These are phyloP conservation scores for Melaleuca quinquenervia DNA, from an alignment of 345 rosid species.

Conservation along the genomic window DNA sequence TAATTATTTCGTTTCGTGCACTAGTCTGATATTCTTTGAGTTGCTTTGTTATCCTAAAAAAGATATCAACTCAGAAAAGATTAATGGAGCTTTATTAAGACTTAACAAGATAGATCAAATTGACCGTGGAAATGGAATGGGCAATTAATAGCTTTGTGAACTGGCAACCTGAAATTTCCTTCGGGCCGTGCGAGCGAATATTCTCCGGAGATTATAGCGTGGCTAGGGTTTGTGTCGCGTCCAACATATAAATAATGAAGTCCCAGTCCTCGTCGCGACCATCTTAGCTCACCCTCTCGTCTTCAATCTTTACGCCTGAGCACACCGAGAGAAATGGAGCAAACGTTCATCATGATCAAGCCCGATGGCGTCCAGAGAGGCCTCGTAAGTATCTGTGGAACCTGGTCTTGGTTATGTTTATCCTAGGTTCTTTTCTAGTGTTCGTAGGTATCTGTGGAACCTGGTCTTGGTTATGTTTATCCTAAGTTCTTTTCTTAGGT, in stretches of 20 bases:
- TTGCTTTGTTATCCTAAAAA: too few species aligned
- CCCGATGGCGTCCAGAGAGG: constrained; percentile 97
- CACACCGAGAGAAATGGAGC: constrained; percentile 40
- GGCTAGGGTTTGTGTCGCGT: background rate
- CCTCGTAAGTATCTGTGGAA: constrained; percentile 30
- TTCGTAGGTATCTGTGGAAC: background rate
- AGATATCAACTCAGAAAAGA: background rate
- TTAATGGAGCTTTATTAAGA: background rate
- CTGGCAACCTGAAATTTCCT: background rate
- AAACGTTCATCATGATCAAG: constrained; percentile 95
- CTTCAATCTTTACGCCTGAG: background rate
- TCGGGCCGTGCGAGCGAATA: background rate
- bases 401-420: background rate
- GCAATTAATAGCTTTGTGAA: background rate
- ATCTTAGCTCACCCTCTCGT: background rate
- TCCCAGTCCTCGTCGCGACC: background rate
- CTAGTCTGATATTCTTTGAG: too few species aligned
- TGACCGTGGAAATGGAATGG: background rate
- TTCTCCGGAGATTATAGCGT: background rate
- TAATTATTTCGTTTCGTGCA: too few species aligned
- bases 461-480: background rate
- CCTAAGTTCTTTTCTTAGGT: background rate
- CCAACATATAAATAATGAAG: background rate
- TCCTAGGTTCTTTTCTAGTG: background rate
- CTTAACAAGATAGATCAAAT: background rate